A percentile compares a stretch with the other conserved stretches of the same genome.
These are phyloP conservation scores for Podospora anserina DNA, from an alignment of 495 filamentous ascomycete genomes.

Conservation along the genomic window DNA sequence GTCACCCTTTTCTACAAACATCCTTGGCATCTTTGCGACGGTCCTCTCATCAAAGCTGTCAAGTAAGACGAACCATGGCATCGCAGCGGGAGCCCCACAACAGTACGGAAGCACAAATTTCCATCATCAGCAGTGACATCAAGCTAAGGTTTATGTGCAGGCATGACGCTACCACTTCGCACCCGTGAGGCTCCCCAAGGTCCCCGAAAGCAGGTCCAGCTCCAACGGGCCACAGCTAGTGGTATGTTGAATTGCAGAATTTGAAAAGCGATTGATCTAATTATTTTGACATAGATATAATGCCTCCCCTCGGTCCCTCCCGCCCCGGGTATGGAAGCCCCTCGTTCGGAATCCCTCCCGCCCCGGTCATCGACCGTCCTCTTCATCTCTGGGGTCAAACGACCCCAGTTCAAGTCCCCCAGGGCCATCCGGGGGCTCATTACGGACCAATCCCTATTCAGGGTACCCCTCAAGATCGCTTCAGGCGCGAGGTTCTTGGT, in stretches of 20 bases:
- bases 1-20: neutral
- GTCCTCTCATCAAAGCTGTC: neutral
- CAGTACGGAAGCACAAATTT: neutral
- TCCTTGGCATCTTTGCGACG: neutral
- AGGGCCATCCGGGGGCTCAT: neutral
- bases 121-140: neutral
- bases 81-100: neutral
- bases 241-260: neutral
- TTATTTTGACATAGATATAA: neutral
- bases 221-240: neutral
- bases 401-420: neutral
- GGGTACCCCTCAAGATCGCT: conserved; percentile 20
- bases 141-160: neutral
- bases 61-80: neutral
- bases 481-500: conserved; percentile 7
- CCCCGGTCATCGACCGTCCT: neutral
- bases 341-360: neutral
- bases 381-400: neutral
- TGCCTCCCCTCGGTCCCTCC: neutral
- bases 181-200: neutral
- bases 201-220: neutral
- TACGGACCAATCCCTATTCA: neutral
- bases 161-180: neutral
- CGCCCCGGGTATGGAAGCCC: neutral
- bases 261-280: neutral